Evolutionary conservation across 495 filamentous ascomycete species (phyloP).

Genomic region (Sabuloglossum arenarium): DNA sequence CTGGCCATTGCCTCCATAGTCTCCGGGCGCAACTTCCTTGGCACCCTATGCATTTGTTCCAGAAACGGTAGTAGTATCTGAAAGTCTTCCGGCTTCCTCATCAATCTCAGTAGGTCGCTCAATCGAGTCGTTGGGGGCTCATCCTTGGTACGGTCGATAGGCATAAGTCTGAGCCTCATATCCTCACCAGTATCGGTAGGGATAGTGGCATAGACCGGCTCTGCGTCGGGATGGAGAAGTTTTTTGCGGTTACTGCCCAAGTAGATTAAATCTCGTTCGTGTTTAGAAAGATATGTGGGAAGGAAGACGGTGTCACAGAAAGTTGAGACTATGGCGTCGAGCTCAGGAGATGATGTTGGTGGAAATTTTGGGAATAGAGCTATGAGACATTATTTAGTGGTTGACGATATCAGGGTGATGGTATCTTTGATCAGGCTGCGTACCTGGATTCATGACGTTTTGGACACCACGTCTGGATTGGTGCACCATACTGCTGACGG

Average conservation of each 20-base stretch:
- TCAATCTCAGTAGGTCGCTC: constrained; percentile 10
- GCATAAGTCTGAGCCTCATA: constrained; percentile 16
- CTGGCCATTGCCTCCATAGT: constrained; percentile 14
- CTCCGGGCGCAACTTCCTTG: background rate
- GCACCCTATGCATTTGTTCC: constrained; percentile 9
- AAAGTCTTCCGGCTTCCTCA: constrained; percentile 13
- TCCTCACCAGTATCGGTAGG: constrained; percentile 7
- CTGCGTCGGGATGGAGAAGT: constrained; percentile 10
- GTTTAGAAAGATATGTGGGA: constrained; percentile 14
- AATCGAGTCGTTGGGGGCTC: constrained; percentile 12
- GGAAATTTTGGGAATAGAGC: constrained; percentile 27
- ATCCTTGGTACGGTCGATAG: constrained; percentile 14
- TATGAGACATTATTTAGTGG: background rate
- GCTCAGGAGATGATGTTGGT: constrained; percentile 27
- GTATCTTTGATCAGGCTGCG: background rate
- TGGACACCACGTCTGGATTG: no score
- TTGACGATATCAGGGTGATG: no score
- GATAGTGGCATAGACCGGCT: constrained; percentile 16
- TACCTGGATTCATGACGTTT: background rate
- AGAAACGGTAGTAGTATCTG: constrained; percentile 17
- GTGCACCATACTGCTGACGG: background rate
- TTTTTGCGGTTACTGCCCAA: constrained; percentile 8
- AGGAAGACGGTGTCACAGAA: constrained; percentile 19
- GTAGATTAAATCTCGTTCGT: constrained; percentile 16
- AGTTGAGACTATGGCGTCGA: constrained; percentile 22